A percentile compares a stretch with the other conserved stretches of the same genome.
Conservation (phyloP, 306 rosid genomes). For the Hippophae rhamnoides region DNA sequence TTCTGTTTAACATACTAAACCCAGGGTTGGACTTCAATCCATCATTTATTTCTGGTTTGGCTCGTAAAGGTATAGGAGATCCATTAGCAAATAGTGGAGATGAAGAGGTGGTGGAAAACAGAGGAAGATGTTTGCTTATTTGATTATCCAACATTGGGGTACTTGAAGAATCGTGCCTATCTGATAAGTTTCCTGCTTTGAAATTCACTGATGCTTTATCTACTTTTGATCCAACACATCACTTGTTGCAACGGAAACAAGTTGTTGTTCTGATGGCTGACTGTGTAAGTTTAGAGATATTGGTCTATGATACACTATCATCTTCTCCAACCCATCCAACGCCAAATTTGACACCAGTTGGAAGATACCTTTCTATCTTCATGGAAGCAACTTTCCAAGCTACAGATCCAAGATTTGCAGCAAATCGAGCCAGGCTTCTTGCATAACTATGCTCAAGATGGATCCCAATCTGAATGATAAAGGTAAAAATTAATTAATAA, state of each 20-base stretch:
- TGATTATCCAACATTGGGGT: constrained; percentile 18
- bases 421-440: constrained; percentile 56
- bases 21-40: no score
- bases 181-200: constrained; percentile 19
- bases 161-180: constrained; percentile 22
- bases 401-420: constrained; percentile 43
- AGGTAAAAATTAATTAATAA: constrained; percentile 18
- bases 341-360: constrained; percentile 40
- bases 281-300: constrained; percentile 13
- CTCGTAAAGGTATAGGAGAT: constrained; percentile 16
- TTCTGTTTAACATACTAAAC: no score
- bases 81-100: constrained; percentile 13
- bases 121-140: constrained; percentile 18
- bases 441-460: constrained; percentile 50
- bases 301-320: constrained; percentile 27
- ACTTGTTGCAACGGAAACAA: constrained; percentile 16
- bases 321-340: constrained; percentile 65
- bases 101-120: constrained; percentile 24
- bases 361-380: constrained; percentile 40
- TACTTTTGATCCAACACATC: constrained; percentile 15
- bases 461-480: constrained; percentile 50
- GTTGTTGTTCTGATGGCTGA: constrained; percentile 21
- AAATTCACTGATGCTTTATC: constrained; percentile 21
- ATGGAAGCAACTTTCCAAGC: constrained; percentile 50
- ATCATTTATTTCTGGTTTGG: no score